Conservation (phyloP, 2,329 filamentous ascomycete species). For the Arthrobotrys iridis region DNA sequence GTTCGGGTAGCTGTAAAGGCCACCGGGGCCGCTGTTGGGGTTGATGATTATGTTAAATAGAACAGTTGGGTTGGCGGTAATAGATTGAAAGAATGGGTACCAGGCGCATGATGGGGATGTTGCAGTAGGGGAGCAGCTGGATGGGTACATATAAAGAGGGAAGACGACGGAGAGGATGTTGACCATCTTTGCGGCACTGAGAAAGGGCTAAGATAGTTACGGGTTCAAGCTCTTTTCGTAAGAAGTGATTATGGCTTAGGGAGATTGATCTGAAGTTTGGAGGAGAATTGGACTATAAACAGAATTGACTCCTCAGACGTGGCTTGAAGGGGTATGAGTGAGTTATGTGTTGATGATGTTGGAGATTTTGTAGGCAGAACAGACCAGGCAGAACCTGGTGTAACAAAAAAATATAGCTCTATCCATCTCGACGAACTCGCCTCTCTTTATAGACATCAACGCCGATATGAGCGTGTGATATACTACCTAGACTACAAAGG, state of each 20-base stretch:
- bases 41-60: constrained; percentile 36
- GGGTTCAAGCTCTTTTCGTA: too few relatives aligned
- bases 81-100: constrained; percentile 36
- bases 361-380: too few relatives aligned
- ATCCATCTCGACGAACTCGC: neutral
- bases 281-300: neutral
- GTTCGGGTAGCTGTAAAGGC: constrained; percentile 7
- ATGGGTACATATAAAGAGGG: constrained; percentile 34
- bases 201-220: neutral
- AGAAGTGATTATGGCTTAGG: too few relatives aligned
- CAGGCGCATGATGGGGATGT: constrained; percentile 5
- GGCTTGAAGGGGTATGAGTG: constrained; percentile 3
- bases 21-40: constrained; percentile 22
- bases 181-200: constrained; percentile 5
- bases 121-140: constrained; percentile 3
- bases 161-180: constrained; percentile 32
- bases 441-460: constrained; percentile 6
- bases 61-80: constrained; percentile 16
- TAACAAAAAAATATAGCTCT: neutral
- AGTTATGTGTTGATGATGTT: constrained; percentile 29
- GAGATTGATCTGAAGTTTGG: neutral
- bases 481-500: too few relatives aligned
- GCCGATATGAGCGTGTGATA: too few relatives aligned
- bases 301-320: neutral
- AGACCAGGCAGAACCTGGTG: neutral